Evolutionary conservation across 2,329 filamentous ascomycete genomes (phyloP).

Genomic region (Leptoxyphium fumago): DNA sequence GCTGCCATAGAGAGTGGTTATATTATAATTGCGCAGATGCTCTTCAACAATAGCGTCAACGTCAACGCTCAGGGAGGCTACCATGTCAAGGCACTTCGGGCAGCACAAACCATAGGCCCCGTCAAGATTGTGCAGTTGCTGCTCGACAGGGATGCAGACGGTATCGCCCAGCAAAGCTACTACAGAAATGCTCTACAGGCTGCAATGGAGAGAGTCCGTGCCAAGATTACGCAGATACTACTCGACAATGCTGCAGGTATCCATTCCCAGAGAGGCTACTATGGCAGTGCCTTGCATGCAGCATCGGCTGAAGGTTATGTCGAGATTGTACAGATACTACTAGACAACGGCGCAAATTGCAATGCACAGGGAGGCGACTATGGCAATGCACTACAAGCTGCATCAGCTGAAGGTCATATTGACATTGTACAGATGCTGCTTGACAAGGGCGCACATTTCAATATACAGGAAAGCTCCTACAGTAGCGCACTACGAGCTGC

Average conservation of each 20-base stretch:
- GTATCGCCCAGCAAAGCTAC: too few relatives aligned
- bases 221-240: constrained; percentile 12
- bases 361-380: constrained; percentile 7
- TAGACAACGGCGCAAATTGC: too few relatives aligned
- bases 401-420: constrained; percentile 4
- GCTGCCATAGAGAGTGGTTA: constrained; percentile 6
- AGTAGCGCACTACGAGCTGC: constrained; percentile 18
- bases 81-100: too few relatives aligned
- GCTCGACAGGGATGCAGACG: constrained; percentile 14
- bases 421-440: constrained; percentile 5
- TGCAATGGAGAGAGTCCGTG: too few relatives aligned
- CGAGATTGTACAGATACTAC: too few relatives aligned
- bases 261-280: constrained; percentile 7
- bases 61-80: too few relatives aligned
- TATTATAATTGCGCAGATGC: constrained; percentile 6
- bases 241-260: constrained; percentile 14
- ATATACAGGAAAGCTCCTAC: constrained; percentile 7
- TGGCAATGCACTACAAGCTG: constrained; percentile 9
- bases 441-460: constrained; percentile 9
- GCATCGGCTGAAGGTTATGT: too few relatives aligned
- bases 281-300: too few relatives aligned
- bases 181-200: too few relatives aligned
- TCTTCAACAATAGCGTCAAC: constrained; percentile 4
- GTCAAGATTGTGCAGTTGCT: constrained; percentile 10
- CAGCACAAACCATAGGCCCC: too few relatives aligned